Evolutionary conservation across 176 grass and related monocot species (phyloP).

Genomic region (Oryza longistaminata): DNA sequence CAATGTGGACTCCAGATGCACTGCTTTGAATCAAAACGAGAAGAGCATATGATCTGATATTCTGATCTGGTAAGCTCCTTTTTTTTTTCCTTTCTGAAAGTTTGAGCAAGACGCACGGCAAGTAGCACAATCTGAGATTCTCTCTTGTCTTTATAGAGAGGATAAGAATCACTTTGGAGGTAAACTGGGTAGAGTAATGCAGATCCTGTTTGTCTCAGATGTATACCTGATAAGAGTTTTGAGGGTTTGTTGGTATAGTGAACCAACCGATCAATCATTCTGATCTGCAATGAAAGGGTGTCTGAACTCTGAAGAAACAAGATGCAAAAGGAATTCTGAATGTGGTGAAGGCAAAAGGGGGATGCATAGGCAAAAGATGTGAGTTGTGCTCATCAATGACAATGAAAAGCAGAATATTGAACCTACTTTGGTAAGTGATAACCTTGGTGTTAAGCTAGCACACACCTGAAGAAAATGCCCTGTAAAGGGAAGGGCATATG

Average conservation of each 20-base stretch:
- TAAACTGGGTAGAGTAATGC: background rate
- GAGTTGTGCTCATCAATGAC: conserved; percentile 20
- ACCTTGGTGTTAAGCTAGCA: background rate
- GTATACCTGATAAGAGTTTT: background rate
- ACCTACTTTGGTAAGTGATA: background rate
- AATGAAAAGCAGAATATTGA: background rate
- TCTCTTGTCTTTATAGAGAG: background rate
- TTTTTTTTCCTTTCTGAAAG: background rate
- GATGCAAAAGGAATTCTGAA: background rate
- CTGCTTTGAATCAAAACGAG: background rate
- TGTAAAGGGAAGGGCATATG: background rate
- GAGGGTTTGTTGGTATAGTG: background rate
- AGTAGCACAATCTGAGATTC: background rate
- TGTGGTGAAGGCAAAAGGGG: background rate
- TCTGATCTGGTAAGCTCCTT: background rate
- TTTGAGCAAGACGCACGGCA: background rate
- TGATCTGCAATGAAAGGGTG: background rate
- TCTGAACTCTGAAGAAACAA: background rate
- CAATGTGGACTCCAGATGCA: background rate
- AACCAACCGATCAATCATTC: background rate
- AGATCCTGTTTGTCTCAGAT: background rate
- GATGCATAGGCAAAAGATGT: background rate
- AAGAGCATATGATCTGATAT: conserved; percentile 21
- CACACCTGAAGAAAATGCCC: background rate
- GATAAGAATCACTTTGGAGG: background rate